phyloP scores from a whole-genome alignment of 2,329 filamentous ascomycete genomes.

The Arthroderma sp. region DNA sequence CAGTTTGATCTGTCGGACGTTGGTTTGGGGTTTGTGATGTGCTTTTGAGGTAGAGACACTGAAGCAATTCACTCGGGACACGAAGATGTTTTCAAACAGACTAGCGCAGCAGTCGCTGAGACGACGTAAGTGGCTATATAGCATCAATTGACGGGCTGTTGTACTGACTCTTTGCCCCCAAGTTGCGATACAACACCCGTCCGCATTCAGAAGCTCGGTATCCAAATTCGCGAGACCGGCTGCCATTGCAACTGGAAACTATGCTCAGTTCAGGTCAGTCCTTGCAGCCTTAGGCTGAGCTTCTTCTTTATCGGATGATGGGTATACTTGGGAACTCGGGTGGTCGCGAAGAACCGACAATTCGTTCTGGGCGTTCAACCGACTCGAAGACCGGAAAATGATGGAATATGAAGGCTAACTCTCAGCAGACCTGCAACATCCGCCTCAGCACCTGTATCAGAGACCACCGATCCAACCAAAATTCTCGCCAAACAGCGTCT shows the following conservation, averaged over 20 bases:
- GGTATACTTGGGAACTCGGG: neutral
- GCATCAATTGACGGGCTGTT: neutral
- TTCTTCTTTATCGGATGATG: neutral
- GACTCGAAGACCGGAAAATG: neutral
- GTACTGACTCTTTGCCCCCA: conserved; percentile 20
- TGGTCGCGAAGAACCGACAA: neutral
- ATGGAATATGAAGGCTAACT: neutral
- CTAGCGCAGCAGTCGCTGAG: conserved; percentile 37
- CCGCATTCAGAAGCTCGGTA: conserved; percentile 32
- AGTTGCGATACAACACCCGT: conserved; percentile 37
- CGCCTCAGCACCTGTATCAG: conserved; percentile 18
- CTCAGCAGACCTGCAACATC: conserved; percentile 15
- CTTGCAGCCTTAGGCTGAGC: neutral
- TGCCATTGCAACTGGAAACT: conserved; percentile 33
- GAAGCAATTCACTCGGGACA: neutral
- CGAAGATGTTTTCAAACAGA: conserved; percentile 38
- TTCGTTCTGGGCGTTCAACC: neutral
- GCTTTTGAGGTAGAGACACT: neutral
- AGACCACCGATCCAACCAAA: conserved; percentile 26
- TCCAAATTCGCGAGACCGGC: conserved; percentile 34
- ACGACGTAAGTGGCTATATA: conserved; percentile 32
- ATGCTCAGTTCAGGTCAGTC: conserved; percentile 34
- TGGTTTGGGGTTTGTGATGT: conserved; percentile 1
- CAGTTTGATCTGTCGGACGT: neutral
- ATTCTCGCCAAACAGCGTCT: conserved; percentile 74